Evolutionary conservation across 805 yeast species (phyloP), one percentile per base, ranked within the genome.

Genomic region (Candida parachauliodes): DNA sequence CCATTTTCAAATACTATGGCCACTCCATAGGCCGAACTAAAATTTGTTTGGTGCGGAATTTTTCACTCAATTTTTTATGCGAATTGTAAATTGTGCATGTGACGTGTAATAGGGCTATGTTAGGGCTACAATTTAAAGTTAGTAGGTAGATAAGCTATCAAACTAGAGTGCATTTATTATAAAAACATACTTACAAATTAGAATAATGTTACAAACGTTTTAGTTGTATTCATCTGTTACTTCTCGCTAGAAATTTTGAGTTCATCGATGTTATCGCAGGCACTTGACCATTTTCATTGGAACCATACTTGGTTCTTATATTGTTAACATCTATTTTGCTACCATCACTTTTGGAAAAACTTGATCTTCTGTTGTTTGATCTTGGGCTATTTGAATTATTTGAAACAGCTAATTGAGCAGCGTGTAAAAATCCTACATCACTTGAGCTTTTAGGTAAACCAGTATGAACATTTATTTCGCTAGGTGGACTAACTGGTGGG

Each of bases 231-330:
- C 64, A 70, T 43, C 79, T 58, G 16, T 67, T 63, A 36, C 79
- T 73, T 49, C 86, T 60, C 4, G 84, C 80, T 41, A 81, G 57
- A 32, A 81, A 63, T 48, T 76, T 76, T 5, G 86, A 80, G 52
- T 77, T 79, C 73, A 73, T 64, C 11, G 78, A 62, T 2, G 83
- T 77, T 15, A 79, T 68, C 20, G 45, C 42, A 30, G 37, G 41
- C 32, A 26, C 21, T n/a, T 4, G 32, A 10, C 22, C 4, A 11
- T 11, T 23, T 27, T 22, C 28, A 15, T 25, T 10, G 12, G 17
- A 22, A 19, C 6, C n/a, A 21, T 31, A 23, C 14, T 32, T 9
- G 18, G 8, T 23, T 28, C 22, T 14, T n/a, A 32, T 17, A 2
- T 32, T 32, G 15, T 34, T 25, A 9, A 23, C 31, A 26, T 34